Conservation (phyloP, 2,329 filamentous ascomycete genomes). For the Aspergillus spinulosporus region DNA sequence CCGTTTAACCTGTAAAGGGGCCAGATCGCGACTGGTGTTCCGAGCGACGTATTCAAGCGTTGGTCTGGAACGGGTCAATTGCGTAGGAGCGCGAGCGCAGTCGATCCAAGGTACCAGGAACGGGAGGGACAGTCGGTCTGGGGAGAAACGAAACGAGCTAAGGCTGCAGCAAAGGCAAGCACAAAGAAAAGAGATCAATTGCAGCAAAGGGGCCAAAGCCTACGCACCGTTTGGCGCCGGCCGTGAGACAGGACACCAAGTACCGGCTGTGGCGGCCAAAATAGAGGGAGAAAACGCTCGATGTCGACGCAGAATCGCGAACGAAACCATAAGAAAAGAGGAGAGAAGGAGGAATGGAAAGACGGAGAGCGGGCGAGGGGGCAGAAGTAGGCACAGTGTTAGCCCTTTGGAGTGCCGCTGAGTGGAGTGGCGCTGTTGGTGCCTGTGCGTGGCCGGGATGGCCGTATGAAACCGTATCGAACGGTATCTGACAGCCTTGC, state of each 20-base stretch:
- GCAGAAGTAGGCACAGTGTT: conserved; percentile 13
- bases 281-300: conserved; percentile 34
- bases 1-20: conserved; percentile 25
- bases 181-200: conserved; percentile 25
- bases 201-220: conserved; percentile 39
- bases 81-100: conserved; percentile 15
- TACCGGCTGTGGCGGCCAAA: conserved; percentile 48
- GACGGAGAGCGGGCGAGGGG: conserved; percentile 20
- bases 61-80: conserved; percentile 12
- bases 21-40: conserved; percentile 22
- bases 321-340: conserved; percentile 26
- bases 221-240: conserved; percentile 50
- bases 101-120: conserved; percentile 20
- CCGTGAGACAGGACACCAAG: conserved; percentile 49
- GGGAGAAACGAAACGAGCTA: conserved; percentile 18
- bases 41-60: conserved; percentile 1
- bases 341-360: conserved; percentile 13
- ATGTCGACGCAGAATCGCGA: conserved; percentile 33
- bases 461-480: not conserved
- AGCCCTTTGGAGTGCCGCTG: not conserved
- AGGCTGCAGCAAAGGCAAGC: conserved; percentile 18
- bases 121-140: conserved; percentile 20
- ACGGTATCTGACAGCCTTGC: not conserved
- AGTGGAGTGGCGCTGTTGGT: conserved; percentile 9
- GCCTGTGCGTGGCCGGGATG: not conserved